Evolutionary conservation across 1,284 basidiomycete genomes (phyloP).

Genomic region (Gymnopus androsaceus): DNA sequence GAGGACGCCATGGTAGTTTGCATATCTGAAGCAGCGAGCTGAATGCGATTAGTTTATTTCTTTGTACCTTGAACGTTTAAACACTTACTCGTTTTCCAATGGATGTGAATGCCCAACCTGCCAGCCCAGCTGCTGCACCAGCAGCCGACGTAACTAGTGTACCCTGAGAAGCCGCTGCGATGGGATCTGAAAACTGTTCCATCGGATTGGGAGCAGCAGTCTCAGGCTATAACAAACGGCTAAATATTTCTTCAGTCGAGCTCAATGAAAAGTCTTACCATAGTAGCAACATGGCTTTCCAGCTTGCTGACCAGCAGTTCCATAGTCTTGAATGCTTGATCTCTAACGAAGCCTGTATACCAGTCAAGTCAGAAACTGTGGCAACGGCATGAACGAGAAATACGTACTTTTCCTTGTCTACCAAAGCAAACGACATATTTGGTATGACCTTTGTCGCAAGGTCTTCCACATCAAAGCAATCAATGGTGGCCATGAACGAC

Average conservation of each 20-base stretch:
- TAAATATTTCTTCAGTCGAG: conserved; percentile 5
- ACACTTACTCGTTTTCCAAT: conserved; percentile 69
- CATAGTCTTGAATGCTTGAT: conserved; percentile 92
- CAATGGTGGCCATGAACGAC: conserved; percentile 94
- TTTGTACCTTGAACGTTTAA: neutral
- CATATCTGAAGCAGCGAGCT: conserved; percentile 74
- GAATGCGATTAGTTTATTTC: conserved; percentile 8
- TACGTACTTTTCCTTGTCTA: conserved; percentile 88
- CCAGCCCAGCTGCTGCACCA: conserved; percentile 86
- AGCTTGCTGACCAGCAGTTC: conserved; percentile 83
- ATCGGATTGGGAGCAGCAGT: conserved; percentile 40
- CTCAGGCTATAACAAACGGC: conserved; percentile 58
- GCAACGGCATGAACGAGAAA: neutral
- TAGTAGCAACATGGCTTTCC: conserved; percentile 75
- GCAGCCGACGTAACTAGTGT: conserved; percentile 82
- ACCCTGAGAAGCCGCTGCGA: conserved; percentile 43
- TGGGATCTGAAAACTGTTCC: conserved; percentile 16
- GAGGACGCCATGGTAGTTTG: conserved; percentile 60
- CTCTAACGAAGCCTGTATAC: conserved; percentile 74
- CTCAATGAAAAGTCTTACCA: conserved; percentile 54
- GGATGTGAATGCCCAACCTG: conserved; percentile 93
- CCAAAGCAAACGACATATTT: conserved; percentile 74
- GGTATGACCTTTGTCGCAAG: conserved; percentile 90
- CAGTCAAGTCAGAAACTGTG: neutral
- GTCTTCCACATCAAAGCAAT: conserved; percentile 88